These are phyloP conservation scores for Agastache rugosa DNA, from an alignment of 257 asterid species.

Conservation along the genomic window DNA sequence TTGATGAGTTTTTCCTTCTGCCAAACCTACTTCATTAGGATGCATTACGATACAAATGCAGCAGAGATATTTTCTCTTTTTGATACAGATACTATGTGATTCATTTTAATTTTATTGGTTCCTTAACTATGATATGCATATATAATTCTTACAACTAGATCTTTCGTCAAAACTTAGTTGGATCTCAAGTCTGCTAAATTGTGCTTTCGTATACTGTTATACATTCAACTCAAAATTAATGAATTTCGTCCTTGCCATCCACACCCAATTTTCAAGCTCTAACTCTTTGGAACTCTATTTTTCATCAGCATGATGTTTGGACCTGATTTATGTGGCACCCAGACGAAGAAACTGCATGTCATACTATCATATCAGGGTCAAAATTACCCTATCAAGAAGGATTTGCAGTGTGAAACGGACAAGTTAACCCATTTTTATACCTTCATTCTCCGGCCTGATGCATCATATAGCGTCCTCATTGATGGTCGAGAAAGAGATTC, in stretches of 20 bases:
- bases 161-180: not conserved
- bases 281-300: conserved; percentile 29
- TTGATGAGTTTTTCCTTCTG: not conserved
- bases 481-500: conserved; percentile 92
- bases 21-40: not conserved
- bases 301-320: conserved; percentile 89
- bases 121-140: not conserved
- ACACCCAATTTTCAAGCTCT: conserved; percentile 14
- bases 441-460: conserved; percentile 87
- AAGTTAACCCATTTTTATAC: conserved; percentile 87
- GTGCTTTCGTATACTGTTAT: not conserved
- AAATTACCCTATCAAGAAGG: conserved; percentile 90
- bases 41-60: not conserved
- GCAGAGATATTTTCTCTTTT: not conserved
- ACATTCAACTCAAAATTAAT: not conserved
- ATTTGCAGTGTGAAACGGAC: conserved; percentile 89
- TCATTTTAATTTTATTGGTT: not conserved
- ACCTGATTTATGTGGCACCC: conserved; percentile 96
- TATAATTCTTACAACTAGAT: not conserved
- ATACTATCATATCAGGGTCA: conserved; percentile 85
- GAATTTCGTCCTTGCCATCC: conserved; percentile 9
- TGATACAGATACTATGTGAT: conserved; percentile 7
- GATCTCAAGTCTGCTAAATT: conserved; percentile 1
- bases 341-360: conserved; percentile 85
- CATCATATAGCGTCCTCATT: conserved; percentile 71